phyloP scores from a whole-genome alignment of 2,329 filamentous ascomycete species.

The Rhynchosporium graminicola region DNA sequence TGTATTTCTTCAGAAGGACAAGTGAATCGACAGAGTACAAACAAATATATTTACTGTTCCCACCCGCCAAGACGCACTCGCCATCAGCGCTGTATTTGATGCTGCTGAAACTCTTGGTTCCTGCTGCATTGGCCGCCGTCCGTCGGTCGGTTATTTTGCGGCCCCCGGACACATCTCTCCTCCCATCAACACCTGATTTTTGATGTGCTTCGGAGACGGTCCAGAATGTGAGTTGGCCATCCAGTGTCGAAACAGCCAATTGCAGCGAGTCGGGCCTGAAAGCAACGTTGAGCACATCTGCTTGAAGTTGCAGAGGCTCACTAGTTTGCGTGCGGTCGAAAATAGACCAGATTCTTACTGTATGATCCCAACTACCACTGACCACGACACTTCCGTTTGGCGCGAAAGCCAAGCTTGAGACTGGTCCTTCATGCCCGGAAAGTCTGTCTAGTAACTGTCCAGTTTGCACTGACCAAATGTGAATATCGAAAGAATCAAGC shows the following conservation, averaged over 20 bases:
- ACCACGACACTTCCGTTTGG: constrained; percentile 81
- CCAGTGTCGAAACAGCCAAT: constrained; percentile 86
- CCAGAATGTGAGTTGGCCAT: constrained; percentile 96
- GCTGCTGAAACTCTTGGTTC: constrained; percentile 86
- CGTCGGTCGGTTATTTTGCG: constrained; percentile 84
- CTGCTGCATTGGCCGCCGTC: constrained; percentile 86
- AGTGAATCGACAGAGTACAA: constrained; percentile 93
- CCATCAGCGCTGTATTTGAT: constrained; percentile 93
- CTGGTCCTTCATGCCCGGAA: constrained; percentile 89
- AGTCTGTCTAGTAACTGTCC: constrained; percentile 91
- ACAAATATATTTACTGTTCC: constrained; percentile 98
- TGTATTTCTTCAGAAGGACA: constrained; percentile 90
- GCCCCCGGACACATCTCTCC: constrained; percentile 89
- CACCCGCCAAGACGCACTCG: constrained; percentile 83
- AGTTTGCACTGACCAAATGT: constrained; percentile 98
- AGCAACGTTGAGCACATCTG: constrained; percentile 84
- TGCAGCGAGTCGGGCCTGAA: constrained; percentile 90
- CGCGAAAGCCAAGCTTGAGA: constrained; percentile 85
- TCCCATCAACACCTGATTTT: constrained; percentile 81
- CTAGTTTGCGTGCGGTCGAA: constrained; percentile 93
- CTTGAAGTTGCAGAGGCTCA: constrained; percentile 87
- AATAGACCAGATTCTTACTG: constrained; percentile 93
- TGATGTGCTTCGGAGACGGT: constrained; percentile 85
- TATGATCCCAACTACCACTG: constrained; percentile 95
- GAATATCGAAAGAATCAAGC: constrained; percentile 93